Percentiles rank a stretch among this genome's conserved stretches.
These are phyloP conservation scores for Schizonepeta tenuifolia DNA, from an alignment of 257 asterid species.

Conservation along the genomic window DNA sequence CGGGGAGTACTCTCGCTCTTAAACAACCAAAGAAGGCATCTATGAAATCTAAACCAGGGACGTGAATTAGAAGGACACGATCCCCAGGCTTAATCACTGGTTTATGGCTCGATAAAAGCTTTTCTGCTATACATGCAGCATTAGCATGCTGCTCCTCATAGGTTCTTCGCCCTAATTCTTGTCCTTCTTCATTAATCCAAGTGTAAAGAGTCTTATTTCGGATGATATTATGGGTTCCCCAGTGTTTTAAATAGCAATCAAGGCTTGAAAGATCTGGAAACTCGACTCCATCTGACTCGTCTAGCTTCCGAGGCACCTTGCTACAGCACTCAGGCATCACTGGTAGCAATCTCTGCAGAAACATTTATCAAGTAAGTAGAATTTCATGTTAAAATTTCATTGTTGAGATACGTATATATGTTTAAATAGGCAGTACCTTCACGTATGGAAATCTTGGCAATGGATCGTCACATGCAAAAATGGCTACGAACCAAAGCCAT, in stretches of 20 bases:
- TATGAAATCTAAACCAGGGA: constrained; percentile 79
- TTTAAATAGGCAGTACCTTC: constrained; percentile 51
- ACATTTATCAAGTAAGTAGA: constrained; percentile 18
- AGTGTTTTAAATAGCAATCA: constrained; percentile 67
- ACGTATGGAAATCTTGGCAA: constrained; percentile 66
- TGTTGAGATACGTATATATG: too few relatives aligned
- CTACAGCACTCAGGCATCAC: constrained; percentile 40
- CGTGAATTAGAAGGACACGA: constrained; percentile 74
- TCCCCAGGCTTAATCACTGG: constrained; percentile 70
- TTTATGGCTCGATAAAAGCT: constrained; percentile 64
- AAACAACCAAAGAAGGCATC: constrained; percentile 91
- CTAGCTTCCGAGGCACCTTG: constrained; percentile 46
- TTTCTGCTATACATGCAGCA: constrained; percentile 71
- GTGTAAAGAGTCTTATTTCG: constrained; percentile 63
- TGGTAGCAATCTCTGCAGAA: constrained; percentile 66
- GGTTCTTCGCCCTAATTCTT: constrained; percentile 50
- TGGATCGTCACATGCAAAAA: constrained; percentile 60
- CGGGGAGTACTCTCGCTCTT: constrained; percentile 76
- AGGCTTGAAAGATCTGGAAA: constrained; percentile 70
- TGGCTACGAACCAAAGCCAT: constrained; percentile 62
- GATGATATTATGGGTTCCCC: constrained; percentile 62
- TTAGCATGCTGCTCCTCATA: constrained; percentile 63
- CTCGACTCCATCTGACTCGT: constrained; percentile 56
- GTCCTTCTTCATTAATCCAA: constrained; percentile 78
- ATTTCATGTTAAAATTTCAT: too few relatives aligned